Base-by-base conservation (phyloP, 352 stramenopile species). In the Globisporangium perplexum region DNA sequence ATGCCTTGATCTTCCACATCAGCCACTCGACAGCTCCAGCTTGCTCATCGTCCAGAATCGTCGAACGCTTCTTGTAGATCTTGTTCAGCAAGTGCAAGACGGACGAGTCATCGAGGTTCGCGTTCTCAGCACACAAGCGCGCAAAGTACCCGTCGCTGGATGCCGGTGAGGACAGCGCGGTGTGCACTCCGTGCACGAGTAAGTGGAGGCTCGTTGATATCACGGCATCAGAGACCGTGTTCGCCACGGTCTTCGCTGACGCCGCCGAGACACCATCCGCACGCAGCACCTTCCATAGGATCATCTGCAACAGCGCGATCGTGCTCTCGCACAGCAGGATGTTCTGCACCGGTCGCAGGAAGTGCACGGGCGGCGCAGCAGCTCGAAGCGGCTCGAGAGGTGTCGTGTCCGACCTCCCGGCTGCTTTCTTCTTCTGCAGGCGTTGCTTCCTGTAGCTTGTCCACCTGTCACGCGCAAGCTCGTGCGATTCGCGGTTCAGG, bases 201-300 rank as follows among this genome's bases (percentile, higher is more conserved):
- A 95, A 60, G 50, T 95, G 83, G 28, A 95, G 66, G 14, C 66
- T 81, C 15, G 83, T 95, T 38, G 85, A 93, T 33, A 95, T 80
- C 12, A 95, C 79, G 12, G 83, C 83, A 54, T 93, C 85, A 4
- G 83, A 93, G 0, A 93, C 76, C 7, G 62, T 66, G 33, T 71
- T 79, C 14, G 45, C 52, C 5, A 60, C 52, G 22, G 18, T 53
- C n/a, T 35, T 62, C 23, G 38, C 33, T 44, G 31, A 57, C 28
- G 35, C 44, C 45, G 44, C 65, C 18, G 55, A 68, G 41, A 83
- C 45, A n/a, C 59, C 63, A 20, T 60, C 57, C 18, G 68, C 63
- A 28, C 55, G 53, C 14, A 62, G 47, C 28, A 88, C 59, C 33
- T 78, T 78, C 77, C 77, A 88, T 2, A 95, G 53, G 52, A 95